A percentile compares a stretch with the other conserved stretches of the same genome.
Evolutionary conservation across 176 grass and related monocot species (phyloP).

Genomic region (Bonia amplexicaulis): DNA sequence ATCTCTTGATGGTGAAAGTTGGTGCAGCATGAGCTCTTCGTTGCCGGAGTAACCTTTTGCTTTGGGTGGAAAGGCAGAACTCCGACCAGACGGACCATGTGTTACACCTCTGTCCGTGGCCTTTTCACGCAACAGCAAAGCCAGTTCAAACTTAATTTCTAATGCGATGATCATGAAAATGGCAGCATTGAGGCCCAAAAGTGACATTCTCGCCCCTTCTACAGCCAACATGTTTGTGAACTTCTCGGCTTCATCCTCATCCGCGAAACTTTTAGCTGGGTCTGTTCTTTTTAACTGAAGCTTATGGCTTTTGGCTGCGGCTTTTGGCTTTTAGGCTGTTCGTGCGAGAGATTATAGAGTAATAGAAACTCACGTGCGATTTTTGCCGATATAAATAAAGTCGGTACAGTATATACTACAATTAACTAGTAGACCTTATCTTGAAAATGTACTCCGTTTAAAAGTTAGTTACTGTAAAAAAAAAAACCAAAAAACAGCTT

Average conservation of each 20-base stretch:
- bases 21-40: conserved; percentile 69
- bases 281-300: no score
- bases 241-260: conserved; percentile 69
- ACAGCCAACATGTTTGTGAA: conserved; percentile 91
- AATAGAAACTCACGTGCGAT: no score
- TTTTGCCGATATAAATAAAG: no score
- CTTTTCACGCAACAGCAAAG: conserved; percentile 81
- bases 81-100: conserved; percentile 39
- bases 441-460: no score
- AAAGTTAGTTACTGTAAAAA: no score
- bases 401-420: no score
- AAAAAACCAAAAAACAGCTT: no score
- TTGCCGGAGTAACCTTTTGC: conserved; percentile 77
- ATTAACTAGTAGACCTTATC: no score
- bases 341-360: no score
- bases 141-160: conserved; percentile 88
- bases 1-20: conserved; percentile 89
- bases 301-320: no score
- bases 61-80: conserved; percentile 73
- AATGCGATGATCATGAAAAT: conserved; percentile 98
- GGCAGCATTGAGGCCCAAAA: conserved; percentile 94
- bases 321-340: no score
- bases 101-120: conserved; percentile 42
- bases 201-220: conserved; percentile 90
- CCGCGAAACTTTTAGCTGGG: conserved; percentile 61